Percentiles rank a stretch among this genome's conserved stretches.
Conservation (phyloP, 2,329 filamentous ascomycete genomes). For the Fusarium sp. region DNA sequence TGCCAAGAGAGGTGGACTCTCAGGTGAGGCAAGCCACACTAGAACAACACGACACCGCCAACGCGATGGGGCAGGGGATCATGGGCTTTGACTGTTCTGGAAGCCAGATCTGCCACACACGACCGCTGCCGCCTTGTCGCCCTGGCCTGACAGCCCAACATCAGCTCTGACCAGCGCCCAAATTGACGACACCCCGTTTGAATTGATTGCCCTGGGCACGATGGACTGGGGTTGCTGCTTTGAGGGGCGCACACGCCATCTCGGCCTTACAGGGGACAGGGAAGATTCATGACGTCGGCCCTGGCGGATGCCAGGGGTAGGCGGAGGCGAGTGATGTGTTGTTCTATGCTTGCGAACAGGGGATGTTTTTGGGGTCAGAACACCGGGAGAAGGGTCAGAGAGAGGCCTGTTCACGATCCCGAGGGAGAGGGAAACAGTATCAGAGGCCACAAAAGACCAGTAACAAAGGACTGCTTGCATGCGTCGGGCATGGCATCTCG, state of each 20-base stretch:
- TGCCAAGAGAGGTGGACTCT: conserved; percentile 38
- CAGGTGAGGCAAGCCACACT: conserved; percentile 50
- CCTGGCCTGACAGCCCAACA: conserved; percentile 43
- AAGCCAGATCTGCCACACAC: conserved; percentile 47
- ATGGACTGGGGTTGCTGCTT: conserved; percentile 31
- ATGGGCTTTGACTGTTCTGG: conserved; percentile 43
- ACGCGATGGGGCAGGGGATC: conserved; percentile 37
- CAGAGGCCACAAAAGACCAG: conserved; percentile 32
- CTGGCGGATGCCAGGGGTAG: conserved; percentile 25
- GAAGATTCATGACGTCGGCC: conserved; percentile 47
- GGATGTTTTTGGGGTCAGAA: conserved; percentile 36
- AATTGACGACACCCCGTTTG: conserved; percentile 38
- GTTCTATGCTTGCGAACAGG: conserved; percentile 38
- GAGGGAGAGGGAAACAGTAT: conserved; percentile 44
- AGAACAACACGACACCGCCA: conserved; percentile 43
- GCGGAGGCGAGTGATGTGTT: conserved; percentile 37
- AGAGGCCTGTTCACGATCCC: conserved; percentile 50
- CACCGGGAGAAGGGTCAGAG: conserved; percentile 44
- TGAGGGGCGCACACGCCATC: conserved; percentile 46
- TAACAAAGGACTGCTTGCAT: conserved; percentile 35
- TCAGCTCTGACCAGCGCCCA: conserved; percentile 45
- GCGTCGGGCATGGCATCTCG: conserved; percentile 30
- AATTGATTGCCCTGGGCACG: conserved; percentile 39
- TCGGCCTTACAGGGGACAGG: conserved; percentile 42
- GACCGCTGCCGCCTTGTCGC: conserved; percentile 32